These are phyloP conservation scores for Punctularia strigosozonata DNA, from an alignment of 768 basidiomycete genomes.

Conservation along the genomic window DNA sequence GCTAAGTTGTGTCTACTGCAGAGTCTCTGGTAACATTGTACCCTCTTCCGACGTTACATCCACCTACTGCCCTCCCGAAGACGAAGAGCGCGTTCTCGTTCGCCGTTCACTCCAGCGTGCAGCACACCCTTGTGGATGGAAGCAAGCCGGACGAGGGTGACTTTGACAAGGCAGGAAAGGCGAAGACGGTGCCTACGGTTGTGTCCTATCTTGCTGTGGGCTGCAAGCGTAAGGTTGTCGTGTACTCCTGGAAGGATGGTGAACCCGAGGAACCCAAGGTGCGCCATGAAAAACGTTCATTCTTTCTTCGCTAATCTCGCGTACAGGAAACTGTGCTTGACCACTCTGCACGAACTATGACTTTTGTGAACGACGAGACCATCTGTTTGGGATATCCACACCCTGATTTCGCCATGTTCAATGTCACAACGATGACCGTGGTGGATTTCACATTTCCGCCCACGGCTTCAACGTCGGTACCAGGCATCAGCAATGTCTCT, in stretches of 20 bases:
- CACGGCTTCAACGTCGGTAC: slow-evolving; percentile 19
- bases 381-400: slow-evolving; percentile 74
- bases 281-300: slow-evolving; percentile 8
- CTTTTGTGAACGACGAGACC: slow-evolving; percentile 52
- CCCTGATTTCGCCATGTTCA: slow-evolving; percentile 67
- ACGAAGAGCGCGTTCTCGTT: slow-evolving; percentile 81
- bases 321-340: slow-evolving; percentile 71
- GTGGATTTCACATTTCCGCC: slow-evolving; percentile 39
- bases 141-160: slow-evolving; percentile 9
- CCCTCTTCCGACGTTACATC: slow-evolving; percentile 60
- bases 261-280: slow-evolving; percentile 66
- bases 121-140: slow-evolving; percentile 24
- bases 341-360: slow-evolving; percentile 81
- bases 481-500: slow-evolving; percentile 28
- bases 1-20: slow-evolving; percentile 16
- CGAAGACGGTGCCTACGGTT: slow-evolving; percentile 45
- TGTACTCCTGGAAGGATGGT: slow-evolving; percentile 83
- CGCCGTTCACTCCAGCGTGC: slow-evolving; percentile 52
- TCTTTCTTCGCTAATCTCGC: slow-evolving; percentile 2
- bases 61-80: slow-evolving; percentile 60
- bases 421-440: slow-evolving; percentile 43
- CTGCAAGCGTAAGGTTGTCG: slow-evolving; percentile 71
- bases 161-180: slow-evolving; percentile 13
- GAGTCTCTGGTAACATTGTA: slow-evolving; percentile 68
- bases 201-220: slow-evolving; percentile 78